phyloP scores from a whole-genome alignment of 768 basidiomycete species.

The Lanmaoa rubissima region DNA sequence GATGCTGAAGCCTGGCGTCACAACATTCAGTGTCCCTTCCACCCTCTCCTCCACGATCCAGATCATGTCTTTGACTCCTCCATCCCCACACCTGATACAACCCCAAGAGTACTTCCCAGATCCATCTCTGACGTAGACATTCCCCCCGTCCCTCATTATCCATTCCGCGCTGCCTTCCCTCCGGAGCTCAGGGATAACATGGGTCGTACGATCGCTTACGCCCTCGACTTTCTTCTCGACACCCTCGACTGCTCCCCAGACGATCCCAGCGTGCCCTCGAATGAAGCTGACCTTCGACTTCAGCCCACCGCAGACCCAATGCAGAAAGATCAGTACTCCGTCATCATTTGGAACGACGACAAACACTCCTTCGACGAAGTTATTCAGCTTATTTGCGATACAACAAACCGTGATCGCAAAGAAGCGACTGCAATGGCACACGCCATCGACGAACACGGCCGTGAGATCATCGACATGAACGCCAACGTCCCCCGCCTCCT shows the following conservation, averaged over 20 bases:
- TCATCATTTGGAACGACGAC: slow-evolving; percentile 96
- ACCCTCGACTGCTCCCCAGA: slow-evolving; percentile 82
- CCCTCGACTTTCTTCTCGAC: slow-evolving; percentile 80
- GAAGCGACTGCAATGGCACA: slow-evolving; percentile 58
- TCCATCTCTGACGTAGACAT: slow-evolving; percentile 46
- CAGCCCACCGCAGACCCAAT: slow-evolving; percentile 78
- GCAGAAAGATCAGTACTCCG: slow-evolving; percentile 74
- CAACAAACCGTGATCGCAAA: slow-evolving; percentile 47
- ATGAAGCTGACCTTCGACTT: slow-evolving; percentile 66
- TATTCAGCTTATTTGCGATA: slow-evolving; percentile 64
- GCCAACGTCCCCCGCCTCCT: slow-evolving; percentile 51
- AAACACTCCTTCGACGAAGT: slow-evolving; percentile 93
- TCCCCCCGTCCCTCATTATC: slow-evolving; percentile 60
- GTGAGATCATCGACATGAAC: slow-evolving; percentile 81
- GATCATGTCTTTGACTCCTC: slow-evolving; percentile 11
- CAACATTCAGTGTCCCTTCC: slow-evolving; percentile 67
- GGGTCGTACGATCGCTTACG: slow-evolving; percentile 69
- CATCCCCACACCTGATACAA: slow-evolving; percentile 31
- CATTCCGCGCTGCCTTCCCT: slow-evolving; percentile 54
- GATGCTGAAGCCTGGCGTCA: slow-evolving; percentile 85
- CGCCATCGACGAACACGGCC: slow-evolving; percentile 73
- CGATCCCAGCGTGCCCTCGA: slow-evolving; percentile 63
- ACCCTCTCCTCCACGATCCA: slow-evolving; percentile 50
- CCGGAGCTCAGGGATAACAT: slow-evolving; percentile 73
- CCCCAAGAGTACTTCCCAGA: slow-evolving; percentile 42